These are phyloP conservation scores for Drosera capensis DNA, from an alignment of 148 eudicot species.

Conservation along the genomic window DNA sequence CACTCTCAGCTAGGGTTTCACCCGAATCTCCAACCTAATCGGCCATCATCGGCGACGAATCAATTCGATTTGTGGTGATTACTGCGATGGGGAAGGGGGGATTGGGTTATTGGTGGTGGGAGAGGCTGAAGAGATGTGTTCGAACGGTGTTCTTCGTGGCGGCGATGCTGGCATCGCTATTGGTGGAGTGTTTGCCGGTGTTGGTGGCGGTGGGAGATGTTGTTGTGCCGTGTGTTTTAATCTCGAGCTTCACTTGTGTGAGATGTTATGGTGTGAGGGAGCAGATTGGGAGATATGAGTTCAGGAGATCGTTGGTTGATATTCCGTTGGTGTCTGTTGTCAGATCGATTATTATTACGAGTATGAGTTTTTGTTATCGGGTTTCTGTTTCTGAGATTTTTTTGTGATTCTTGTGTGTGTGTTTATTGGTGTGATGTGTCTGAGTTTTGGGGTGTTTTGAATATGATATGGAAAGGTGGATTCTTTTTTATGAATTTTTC, in stretches of 20 bases:
- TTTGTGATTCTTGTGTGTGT: too few relatives aligned
- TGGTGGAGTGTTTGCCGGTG: slow-evolving; percentile 49
- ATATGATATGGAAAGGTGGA: too few relatives aligned
- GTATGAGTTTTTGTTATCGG: too few relatives aligned
- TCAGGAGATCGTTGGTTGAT: slow-evolving; percentile 67
- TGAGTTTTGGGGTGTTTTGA: too few relatives aligned
- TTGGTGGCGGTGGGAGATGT: slow-evolving; percentile 65
- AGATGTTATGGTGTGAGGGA: slow-evolving; percentile 45
- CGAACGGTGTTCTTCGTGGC: slow-evolving; percentile 76
- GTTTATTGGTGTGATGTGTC: too few relatives aligned
- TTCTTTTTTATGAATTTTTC: too few relatives aligned
- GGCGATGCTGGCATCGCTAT: slow-evolving; percentile 67
- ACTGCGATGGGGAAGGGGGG: too few relatives aligned
- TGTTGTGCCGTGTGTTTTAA: slow-evolving; percentile 44
- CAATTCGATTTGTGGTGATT: too few relatives aligned
- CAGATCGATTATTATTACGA: slow-evolving; percentile 73
- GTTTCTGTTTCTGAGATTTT: too few relatives aligned
- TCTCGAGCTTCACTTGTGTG: slow-evolving; percentile 68
- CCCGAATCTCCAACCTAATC: too few relatives aligned
- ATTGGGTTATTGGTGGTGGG: slow-evolving; percentile 26
- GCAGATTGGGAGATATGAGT: slow-evolving; percentile 53
- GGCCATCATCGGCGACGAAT: too few relatives aligned
- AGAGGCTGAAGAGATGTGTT: slow-evolving; percentile 41
- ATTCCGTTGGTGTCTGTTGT: slow-evolving; percentile 72
- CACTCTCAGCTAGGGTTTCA: too few relatives aligned